Conservation (phyloP, 148 eudicot genomes). For the Agrostemma githago region DNA sequence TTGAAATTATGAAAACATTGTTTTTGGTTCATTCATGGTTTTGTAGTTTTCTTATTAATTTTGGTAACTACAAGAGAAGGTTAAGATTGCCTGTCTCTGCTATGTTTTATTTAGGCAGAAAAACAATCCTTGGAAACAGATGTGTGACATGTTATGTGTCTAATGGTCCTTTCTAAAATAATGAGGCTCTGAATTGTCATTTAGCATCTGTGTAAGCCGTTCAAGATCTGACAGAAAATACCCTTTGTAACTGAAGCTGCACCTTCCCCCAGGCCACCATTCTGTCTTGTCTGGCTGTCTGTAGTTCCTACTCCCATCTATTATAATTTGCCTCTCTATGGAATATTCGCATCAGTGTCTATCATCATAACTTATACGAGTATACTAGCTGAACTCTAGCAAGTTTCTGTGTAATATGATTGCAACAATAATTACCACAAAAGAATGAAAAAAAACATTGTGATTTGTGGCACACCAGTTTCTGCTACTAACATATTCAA, state of each 20-base stretch:
- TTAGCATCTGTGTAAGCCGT: background rate
- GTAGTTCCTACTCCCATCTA: background rate
- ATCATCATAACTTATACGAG: background rate
- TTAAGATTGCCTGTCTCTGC: background rate
- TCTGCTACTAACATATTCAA: background rate
- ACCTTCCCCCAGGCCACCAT: background rate
- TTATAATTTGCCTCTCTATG: no score
- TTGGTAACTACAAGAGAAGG: background rate
- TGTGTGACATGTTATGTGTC: background rate
- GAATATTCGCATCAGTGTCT: background rate
- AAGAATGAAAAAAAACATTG: background rate
- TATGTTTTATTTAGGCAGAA: background rate
- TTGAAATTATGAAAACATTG: background rate
- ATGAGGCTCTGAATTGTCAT: background rate
- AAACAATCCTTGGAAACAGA: background rate
- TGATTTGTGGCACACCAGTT: background rate
- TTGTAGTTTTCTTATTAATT: background rate
- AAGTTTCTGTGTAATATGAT: background rate
- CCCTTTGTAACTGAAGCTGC: slow-evolving; percentile 1
- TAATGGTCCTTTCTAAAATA: background rate
- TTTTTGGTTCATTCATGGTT: slow-evolving; percentile 10
- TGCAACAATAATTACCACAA: background rate
- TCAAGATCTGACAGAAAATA: background rate
- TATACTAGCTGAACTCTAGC: background rate
- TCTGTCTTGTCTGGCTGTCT: background rate